A percentile compares a stretch with the other conserved stretches of the same genome.
These are phyloP conservation scores for Ceratocystis eucalypticola DNA, from an alignment of 2,329 filamentous ascomycete species.

Conservation along the genomic window DNA sequence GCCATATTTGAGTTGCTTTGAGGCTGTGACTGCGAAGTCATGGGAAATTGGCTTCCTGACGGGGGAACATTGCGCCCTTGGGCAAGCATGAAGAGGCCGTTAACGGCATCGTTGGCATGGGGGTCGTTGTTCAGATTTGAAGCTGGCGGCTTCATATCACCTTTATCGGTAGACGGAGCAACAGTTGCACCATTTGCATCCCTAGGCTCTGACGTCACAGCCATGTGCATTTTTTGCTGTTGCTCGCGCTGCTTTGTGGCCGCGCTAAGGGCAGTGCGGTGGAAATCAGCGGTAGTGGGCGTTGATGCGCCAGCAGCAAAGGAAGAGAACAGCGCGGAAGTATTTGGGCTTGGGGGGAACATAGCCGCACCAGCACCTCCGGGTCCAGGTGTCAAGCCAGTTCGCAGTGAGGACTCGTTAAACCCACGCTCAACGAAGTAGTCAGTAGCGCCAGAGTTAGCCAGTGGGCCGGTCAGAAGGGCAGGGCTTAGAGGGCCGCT, in stretches of 20 bases:
- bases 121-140: constrained; percentile 47
- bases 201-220: constrained; percentile 17
- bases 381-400: constrained; percentile 83
- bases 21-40: neutral
- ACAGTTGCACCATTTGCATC: constrained; percentile 4
- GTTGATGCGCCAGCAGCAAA: constrained; percentile 72
- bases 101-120: constrained; percentile 89
- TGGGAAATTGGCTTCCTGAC: constrained; percentile 2
- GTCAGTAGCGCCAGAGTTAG: constrained; percentile 62
- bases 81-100: constrained; percentile 82
- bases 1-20: neutral
- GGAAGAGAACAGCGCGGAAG: constrained; percentile 60
- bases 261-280: constrained; percentile 77
- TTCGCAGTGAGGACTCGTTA: constrained; percentile 88
- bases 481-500: constrained; percentile 91
- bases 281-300: constrained; percentile 83
- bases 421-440: constrained; percentile 85
- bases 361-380: constrained; percentile 62
- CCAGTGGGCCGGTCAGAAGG: constrained; percentile 86
- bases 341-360: constrained; percentile 84
- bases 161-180: constrained; percentile 39
- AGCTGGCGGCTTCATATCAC: constrained; percentile 29
- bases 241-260: constrained; percentile 46
- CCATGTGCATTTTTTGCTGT: constrained; percentile 28
- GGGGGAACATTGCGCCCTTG: constrained; percentile 45